Percentiles rank a stretch among this genome's conserved stretches.
Conservation (phyloP, 768 basidiomycete genomes). For the Pisolithus tinctorius region DNA sequence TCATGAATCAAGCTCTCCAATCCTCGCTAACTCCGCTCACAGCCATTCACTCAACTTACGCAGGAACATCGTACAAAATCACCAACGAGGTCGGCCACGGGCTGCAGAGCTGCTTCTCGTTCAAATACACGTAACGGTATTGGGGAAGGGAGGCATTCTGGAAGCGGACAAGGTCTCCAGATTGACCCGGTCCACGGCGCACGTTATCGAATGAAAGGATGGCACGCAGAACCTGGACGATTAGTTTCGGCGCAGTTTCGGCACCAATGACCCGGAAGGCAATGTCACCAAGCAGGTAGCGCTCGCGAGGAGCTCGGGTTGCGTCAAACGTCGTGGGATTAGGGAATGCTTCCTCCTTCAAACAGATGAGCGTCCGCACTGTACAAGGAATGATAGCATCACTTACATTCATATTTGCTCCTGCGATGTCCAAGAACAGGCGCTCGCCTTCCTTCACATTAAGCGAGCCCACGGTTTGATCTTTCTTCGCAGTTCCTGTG, state of each 20-base stretch:
- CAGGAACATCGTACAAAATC: conserved; percentile 34
- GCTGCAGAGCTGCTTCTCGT: conserved; percentile 37
- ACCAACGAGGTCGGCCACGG: conserved; percentile 69
- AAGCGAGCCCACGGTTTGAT: conserved; percentile 37
- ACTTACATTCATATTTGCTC: conserved; percentile 55
- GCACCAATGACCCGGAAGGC: conserved; percentile 44
- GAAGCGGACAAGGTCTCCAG: conserved; percentile 59
- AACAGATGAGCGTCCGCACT: not conserved
- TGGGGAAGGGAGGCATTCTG: conserved; percentile 40
- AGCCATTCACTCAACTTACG: conserved; percentile 7
- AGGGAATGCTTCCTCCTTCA: conserved; percentile 46
- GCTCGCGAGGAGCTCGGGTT: conserved; percentile 36
- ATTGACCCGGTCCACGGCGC: conserved; percentile 60
- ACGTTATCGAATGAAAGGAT: conserved; percentile 54
- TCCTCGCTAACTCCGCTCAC: not conserved
- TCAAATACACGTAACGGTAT: conserved; percentile 50
- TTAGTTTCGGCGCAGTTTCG: conserved; percentile 50
- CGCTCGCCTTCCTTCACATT: conserved; percentile 41
- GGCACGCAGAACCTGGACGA: conserved; percentile 57
- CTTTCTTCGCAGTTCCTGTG: conserved; percentile 41
- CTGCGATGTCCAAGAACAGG: conserved; percentile 56
- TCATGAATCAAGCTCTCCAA: not conserved
- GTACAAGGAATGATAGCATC: not conserved
- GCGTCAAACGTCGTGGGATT: conserved; percentile 40
- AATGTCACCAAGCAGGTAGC: conserved; percentile 44